Percentiles rank a stretch among this genome's conserved stretches.
These are phyloP conservation scores for Camelina laxa DNA, from an alignment of 345 rosid species.

Conservation along the genomic window DNA sequence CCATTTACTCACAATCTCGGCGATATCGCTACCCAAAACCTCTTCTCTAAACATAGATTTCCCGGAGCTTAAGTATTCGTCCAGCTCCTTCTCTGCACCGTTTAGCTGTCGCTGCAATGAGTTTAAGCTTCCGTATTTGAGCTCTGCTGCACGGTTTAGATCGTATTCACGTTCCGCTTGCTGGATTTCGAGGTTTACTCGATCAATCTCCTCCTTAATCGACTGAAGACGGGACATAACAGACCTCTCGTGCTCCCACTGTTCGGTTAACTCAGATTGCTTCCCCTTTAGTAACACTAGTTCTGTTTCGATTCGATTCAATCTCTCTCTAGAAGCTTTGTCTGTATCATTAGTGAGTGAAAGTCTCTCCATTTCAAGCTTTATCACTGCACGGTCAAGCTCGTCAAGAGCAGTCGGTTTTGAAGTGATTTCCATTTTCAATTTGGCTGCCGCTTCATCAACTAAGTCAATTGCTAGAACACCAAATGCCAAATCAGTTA, in stretches of 20 bases:
- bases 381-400: conserved; percentile 88
- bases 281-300: conserved; percentile 71
- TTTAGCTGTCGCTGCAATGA: conserved; percentile 85
- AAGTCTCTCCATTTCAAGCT: conserved; percentile 97
- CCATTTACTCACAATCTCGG: conserved; percentile 97
- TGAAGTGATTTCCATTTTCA: conserved; percentile 99
- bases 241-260: conserved; percentile 98
- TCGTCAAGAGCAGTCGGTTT: conserved; percentile 99
- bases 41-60: conserved; percentile 98
- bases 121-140: conserved; percentile 93
- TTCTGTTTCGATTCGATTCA: conserved; percentile 85
- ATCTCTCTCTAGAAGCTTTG: conserved; percentile 90
- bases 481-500: conserved; percentile 40
- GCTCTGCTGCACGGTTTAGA: conserved; percentile 98
- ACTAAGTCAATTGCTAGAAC: conserved; percentile 93
- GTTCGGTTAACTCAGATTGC: conserved; percentile 85
- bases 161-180: conserved; percentile 99
- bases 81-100: conserved; percentile 84
- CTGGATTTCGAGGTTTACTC: conserved; percentile 96
- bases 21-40: conserved; percentile 90
- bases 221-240: conserved; percentile 97
- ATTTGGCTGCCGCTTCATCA: conserved; percentile 98
- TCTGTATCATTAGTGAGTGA: conserved; percentile 93
- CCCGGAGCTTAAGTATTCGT: conserved; percentile 89
- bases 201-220: conserved; percentile 97